Evolutionary conservation across 148 eudicot genomes (phyloP), one percentile per base, ranked within the genome.

Genomic region (Vaccinium myrtillus): DNA sequence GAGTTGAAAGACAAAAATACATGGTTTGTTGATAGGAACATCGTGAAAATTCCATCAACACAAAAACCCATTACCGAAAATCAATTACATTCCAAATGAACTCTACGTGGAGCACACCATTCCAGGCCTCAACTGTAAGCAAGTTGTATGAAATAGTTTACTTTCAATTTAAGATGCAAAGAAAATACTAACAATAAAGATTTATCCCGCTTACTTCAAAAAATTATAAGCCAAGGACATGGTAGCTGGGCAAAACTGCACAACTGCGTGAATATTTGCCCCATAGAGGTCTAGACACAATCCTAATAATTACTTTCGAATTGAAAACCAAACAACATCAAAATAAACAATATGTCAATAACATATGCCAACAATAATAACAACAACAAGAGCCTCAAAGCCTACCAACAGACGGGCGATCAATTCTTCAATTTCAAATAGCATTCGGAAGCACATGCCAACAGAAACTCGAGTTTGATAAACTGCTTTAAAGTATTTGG

Each of bases 381-480:
- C 21, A 23, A 36, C 19, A 81, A 25, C 18, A 80, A 2, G 2
- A 10, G 25, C 23, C 25, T 39, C 78, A 39, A 43, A 16, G 71
- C 61, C 32, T 91, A 97, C 99, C 99, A 32, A 32, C 1, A 32
- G 92, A 54, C 98, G 94, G 21, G 94, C 98, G 83, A 96, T 92
- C 67, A 98, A 94, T 89, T 95, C 98, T 90, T 95, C 98, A 54
- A 96, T 95, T 90, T 95, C 98, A 84, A 95, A 94, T 78, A 95
- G 93, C 98, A 95, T 95, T 54, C 98, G 92, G 73, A 95, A 95
- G 56, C 98, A 94, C 98, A 95, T 94, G 84, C 98, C 98, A 86
- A 95, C 94, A 85, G 98, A 94, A 77, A 95, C 95, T 67, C 96
- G 96, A 58, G 96, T 94, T 86, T 94, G 98, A 88, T 90, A 93